A percentile compares a stretch with the other conserved stretches of the same genome.
Evolutionary conservation across 108 stramenopile species (phyloP).

Genomic region (Conticribra guillardii): DNA sequence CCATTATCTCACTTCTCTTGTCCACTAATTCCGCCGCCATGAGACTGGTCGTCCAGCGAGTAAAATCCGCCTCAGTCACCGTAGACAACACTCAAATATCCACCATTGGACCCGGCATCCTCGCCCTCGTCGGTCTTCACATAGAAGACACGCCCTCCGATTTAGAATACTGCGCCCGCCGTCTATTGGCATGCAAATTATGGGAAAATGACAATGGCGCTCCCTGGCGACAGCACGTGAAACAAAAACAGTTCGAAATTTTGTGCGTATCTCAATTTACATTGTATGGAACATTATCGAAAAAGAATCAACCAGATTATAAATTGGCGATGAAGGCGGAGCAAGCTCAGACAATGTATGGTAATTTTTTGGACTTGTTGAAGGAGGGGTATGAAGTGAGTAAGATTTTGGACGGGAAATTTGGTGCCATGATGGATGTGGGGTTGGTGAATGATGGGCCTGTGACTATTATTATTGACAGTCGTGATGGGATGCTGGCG

Average conservation of each 20-base stretch:
- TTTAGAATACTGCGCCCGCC: slow-evolving; percentile 76
- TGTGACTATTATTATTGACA: slow-evolving; percentile 89
- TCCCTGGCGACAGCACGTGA: slow-evolving; percentile 79
- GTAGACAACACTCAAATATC: slow-evolving; percentile 70
- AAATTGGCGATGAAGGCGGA: slow-evolving; percentile 81
- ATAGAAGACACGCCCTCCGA: slow-evolving; percentile 68
- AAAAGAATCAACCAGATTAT: slow-evolving; percentile 90
- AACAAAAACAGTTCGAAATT: slow-evolving; percentile 67
- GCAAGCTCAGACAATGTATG: slow-evolving; percentile 70
- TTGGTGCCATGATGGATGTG: slow-evolving; percentile 93
- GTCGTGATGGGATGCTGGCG: slow-evolving; percentile 32
- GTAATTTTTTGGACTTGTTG: slow-evolving; percentile 67
- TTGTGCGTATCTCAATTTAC: slow-evolving; percentile 89
- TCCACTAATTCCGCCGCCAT: slow-evolving; percentile 43
- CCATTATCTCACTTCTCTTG: not conserved
- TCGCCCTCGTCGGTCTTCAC: slow-evolving; percentile 83
- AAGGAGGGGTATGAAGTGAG: slow-evolving; percentile 60
- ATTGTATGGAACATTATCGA: slow-evolving; percentile 79
- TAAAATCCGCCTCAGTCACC: slow-evolving; percentile 89
- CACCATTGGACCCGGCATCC: slow-evolving; percentile 74
- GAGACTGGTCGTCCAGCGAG: slow-evolving; percentile 85
- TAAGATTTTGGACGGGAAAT: slow-evolving; percentile 77
- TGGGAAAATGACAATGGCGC: slow-evolving; percentile 81
- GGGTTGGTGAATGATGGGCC: slow-evolving; percentile 89
- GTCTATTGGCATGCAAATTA: slow-evolving; percentile 70